These are phyloP conservation scores for Sicyos edulis DNA, from an alignment of 306 rosid genomes.

Conservation along the genomic window DNA sequence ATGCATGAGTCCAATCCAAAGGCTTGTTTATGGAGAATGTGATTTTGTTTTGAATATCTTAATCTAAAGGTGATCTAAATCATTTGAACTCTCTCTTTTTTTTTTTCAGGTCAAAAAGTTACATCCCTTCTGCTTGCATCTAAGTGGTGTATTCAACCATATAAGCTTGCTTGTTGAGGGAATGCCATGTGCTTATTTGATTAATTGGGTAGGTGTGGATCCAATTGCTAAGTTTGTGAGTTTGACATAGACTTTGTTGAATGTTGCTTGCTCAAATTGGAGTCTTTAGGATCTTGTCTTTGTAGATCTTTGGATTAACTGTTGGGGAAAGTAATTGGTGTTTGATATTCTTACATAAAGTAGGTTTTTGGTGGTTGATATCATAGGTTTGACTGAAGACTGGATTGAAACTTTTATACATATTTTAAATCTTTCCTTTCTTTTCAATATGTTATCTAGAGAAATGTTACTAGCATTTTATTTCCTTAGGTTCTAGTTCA, in stretches of 20 bases:
- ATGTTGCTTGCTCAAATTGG: slow-evolving; percentile 4
- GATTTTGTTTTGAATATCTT: background rate
- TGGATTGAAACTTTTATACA: background rate
- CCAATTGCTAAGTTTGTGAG: slow-evolving; percentile 7
- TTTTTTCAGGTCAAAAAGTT: slow-evolving; percentile 4
- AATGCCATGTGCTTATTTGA: slow-evolving; percentile 11
- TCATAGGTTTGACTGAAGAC: background rate
- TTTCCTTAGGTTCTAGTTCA: too few species aligned
- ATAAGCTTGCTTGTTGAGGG: slow-evolving; percentile 8
- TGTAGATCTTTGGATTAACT: background rate
- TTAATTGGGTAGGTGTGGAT: slow-evolving; percentile 11
- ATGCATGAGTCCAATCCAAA: background rate
- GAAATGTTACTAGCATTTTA: too few species aligned
- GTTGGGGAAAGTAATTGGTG: background rate
- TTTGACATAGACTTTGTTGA: background rate
- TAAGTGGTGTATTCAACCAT: slow-evolving; percentile 14
- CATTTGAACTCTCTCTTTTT: background rate
- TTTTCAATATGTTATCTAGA: too few species aligned
- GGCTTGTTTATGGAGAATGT: slow-evolving; percentile 5
- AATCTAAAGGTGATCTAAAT: slow-evolving; percentile 9
- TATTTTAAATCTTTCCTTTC: too few species aligned
- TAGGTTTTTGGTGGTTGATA: background rate
- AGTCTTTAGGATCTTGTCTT: background rate
- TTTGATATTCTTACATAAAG: background rate
- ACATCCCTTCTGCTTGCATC: background rate